Evolutionary conservation across 176 grass and related monocot genomes (phyloP).

Genomic region (Zoysia pacifica): DNA sequence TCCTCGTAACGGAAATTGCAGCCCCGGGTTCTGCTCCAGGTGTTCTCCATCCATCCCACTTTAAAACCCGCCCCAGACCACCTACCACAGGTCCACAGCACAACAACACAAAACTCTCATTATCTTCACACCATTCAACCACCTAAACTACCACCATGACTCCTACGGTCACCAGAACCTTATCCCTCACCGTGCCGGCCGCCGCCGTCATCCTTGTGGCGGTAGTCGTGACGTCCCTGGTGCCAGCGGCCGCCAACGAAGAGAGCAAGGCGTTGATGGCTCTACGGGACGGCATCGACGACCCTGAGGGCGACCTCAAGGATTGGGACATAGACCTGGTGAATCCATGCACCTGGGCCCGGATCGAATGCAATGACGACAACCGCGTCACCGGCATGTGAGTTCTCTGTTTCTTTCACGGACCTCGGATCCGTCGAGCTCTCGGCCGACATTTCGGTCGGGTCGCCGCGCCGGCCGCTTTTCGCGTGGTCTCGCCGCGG

Average conservation of each 20-base stretch:
- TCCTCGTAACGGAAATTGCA: not conserved
- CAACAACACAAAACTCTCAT: not conserved
- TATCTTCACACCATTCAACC: not conserved
- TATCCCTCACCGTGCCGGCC: not conserved
- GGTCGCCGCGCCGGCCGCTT: not conserved
- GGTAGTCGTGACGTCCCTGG: not conserved
- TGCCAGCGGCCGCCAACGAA: constrained; percentile 14
- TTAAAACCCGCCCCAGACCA: not conserved
- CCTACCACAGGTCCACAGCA: no score
- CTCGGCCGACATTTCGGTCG: not conserved
- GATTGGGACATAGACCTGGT: constrained; percentile 62
- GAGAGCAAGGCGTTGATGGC: constrained; percentile 51
- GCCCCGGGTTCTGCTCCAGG: not conserved
- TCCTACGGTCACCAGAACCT: constrained; percentile 17
- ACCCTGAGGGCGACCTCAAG: constrained; percentile 49
- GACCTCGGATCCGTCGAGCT: not conserved
- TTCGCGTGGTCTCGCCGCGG: not conserved
- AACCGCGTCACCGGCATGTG: constrained; percentile 63
- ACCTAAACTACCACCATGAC: constrained; percentile 22
- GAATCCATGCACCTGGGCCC: constrained; percentile 77
- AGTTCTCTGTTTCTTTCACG: not conserved
- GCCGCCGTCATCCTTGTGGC: constrained; percentile 4
- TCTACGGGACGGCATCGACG: constrained; percentile 38
- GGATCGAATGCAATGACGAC: constrained; percentile 48
- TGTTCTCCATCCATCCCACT: not conserved